These are phyloP conservation scores for Iris pallida DNA, from an alignment of 116 monocot species.

Conservation along the genomic window DNA sequence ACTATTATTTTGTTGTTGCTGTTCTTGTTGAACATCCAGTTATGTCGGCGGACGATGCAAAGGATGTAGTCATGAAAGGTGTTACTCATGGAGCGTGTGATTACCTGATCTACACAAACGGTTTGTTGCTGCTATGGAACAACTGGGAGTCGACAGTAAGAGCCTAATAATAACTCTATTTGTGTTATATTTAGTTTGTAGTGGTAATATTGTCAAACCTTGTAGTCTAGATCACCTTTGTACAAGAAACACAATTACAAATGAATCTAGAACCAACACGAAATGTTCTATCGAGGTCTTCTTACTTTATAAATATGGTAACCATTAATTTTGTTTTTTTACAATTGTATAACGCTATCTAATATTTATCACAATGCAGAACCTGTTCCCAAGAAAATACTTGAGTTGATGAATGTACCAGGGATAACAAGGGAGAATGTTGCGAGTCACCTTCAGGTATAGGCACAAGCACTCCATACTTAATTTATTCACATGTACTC, in stretches of 20 bases:
- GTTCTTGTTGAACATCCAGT: background rate
- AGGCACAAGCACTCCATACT: background rate
- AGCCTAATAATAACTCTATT: too few relatives aligned
- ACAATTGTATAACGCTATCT: background rate
- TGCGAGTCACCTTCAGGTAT: conserved; percentile 11
- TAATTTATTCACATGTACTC: too few relatives aligned
- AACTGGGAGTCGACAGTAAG: conserved; percentile 13
- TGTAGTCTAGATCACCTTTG: too few relatives aligned
- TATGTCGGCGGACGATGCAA: conserved; percentile 9
- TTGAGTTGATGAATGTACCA: conserved; percentile 12
- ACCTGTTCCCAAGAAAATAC: conserved; percentile 11
- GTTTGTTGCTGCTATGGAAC: conserved; percentile 14
- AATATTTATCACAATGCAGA: background rate
- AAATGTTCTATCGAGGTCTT: too few relatives aligned
- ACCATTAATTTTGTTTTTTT: background rate
- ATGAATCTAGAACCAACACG: too few relatives aligned
- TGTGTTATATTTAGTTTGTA: too few relatives aligned
- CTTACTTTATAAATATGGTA: too few relatives aligned
- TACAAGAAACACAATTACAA: too few relatives aligned
- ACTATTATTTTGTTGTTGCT: background rate
- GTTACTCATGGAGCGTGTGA: conserved; percentile 16
- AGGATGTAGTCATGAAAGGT: conserved; percentile 10
- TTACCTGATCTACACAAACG: conserved; percentile 12
- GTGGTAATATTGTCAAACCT: too few relatives aligned
- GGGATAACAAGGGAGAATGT: conserved; percentile 7